Conservation (phyloP, 805 yeast species). For the Ogataea ramenticola region DNA sequence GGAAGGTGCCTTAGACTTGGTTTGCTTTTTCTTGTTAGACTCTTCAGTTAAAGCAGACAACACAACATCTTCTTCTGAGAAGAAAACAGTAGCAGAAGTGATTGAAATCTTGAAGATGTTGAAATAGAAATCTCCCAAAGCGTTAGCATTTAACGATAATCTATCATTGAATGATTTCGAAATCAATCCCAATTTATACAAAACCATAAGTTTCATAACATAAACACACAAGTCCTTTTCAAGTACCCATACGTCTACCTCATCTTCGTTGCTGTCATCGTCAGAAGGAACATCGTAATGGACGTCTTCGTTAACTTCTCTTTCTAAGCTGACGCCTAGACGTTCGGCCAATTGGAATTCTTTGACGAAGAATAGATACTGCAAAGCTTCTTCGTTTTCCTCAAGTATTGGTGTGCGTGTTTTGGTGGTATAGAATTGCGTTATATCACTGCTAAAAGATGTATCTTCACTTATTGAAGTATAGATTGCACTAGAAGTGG, state of each 20-base stretch:
- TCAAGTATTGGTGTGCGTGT: background rate
- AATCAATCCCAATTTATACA: slow-evolving; percentile 11
- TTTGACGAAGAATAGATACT: slow-evolving; percentile 38
- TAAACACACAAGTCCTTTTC: slow-evolving; percentile 14
- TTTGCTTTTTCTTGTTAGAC: background rate
- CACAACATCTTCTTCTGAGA: background rate
- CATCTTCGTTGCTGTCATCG: no score
- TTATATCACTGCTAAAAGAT: background rate
- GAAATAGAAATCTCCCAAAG: slow-evolving; percentile 15
- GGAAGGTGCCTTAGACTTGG: background rate
- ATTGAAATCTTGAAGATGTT: slow-evolving; percentile 1
- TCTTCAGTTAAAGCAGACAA: background rate
- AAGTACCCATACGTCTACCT: background rate
- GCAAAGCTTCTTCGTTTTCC: slow-evolving; percentile 15
- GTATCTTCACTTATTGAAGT: background rate
- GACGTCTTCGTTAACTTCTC: slow-evolving; percentile 43
- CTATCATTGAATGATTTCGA: slow-evolving; percentile 10
- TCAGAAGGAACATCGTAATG: slow-evolving; percentile 9
- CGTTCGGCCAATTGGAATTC: slow-evolving; percentile 39
- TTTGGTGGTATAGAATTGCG: background rate
- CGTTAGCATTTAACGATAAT: slow-evolving; percentile 16
- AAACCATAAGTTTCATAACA: slow-evolving; percentile 16
- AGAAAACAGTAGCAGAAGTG: background rate
- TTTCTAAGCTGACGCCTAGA: slow-evolving; percentile 34
- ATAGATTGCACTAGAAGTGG: background rate